Base-by-base conservation (phyloP, 495 filamentous ascomycete species). In the Parathielavia appendiculata region DNA sequence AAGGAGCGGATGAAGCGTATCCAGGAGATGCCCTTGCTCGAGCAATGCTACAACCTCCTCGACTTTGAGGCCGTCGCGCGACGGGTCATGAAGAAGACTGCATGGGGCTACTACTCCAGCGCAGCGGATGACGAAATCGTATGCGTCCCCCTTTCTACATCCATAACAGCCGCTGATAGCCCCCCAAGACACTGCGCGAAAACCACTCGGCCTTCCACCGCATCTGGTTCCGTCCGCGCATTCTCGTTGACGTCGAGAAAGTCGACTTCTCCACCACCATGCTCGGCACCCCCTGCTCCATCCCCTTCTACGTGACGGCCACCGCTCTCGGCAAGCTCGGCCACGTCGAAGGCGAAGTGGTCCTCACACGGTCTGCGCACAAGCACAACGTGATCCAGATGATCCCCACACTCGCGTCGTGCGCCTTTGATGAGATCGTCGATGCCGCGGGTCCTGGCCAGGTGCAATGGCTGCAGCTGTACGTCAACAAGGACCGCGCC, bases 61-160 rank as follows among this genome's bases (percentile, higher is more conserved):
- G 92, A 97, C 72, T 97, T 97, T 68, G 92, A 97, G 77, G 83
- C 88, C 5, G 91, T 97, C 20, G 92, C 92, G 2, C 83, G 84
- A 63, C 75, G 80, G 17, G 84, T 92, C 36, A 96, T 96, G 92
- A 96, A 95, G 79, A 92, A 88, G 73, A 87, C 85, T 0, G 91
- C 92, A 2, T 97, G 92, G 92, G 92, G 86, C 13, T 97, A 97
- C 73, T 97, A 97, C 71, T 95, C 90, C 10, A 92, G 88, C 66
- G 92, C 90, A 51, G 91, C 93, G 0, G 93, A 98, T 69, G 93
- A 98, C 68, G 93, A 97, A 74, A 96, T 98, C 74, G 90, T 93
- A 43, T 41, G 64, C 32, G 19, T 8, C 41, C 16, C 23, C 9
- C 36, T 17, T 43, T 12, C n/a, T 20, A 16, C 40, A 14, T 5